Conservation (phyloP, 176 grass and related monocot species). For the Panicum miliaceum region DNA sequence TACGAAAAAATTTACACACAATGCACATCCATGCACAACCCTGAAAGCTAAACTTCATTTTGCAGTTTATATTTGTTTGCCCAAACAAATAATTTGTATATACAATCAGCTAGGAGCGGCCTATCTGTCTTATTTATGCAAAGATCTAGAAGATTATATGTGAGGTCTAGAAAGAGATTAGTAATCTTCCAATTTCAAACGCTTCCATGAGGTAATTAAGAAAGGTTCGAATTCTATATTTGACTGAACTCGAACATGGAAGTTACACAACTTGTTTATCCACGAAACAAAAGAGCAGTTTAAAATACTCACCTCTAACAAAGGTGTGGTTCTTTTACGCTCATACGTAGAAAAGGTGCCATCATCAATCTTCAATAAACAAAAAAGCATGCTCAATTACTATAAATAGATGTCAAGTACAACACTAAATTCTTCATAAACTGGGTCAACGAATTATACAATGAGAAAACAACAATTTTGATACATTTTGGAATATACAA, state of each 20-base stretch:
- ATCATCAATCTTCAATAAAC: slow-evolving; percentile 50
- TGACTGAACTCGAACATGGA: not conserved
- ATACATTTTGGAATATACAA: not conserved
- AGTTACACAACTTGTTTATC: not conserved
- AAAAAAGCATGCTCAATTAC: not conserved
- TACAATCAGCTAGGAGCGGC: not conserved
- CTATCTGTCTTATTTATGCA: not conserved
- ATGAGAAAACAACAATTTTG: not conserved
- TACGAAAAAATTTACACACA: not conserved
- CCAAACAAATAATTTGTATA: not conserved
- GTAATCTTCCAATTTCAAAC: not conserved
- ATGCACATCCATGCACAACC: not conserved
- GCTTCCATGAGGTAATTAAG: not conserved
- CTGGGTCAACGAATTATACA: not conserved
- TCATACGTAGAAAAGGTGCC: slow-evolving; percentile 58
- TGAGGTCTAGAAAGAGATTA: not conserved
- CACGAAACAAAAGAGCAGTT: not conserved
- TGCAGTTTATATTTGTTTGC: not conserved
- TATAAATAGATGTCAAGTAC: not conserved
- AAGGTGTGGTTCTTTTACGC: slow-evolving; percentile 46
- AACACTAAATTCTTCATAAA: not conserved
- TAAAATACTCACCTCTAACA: slow-evolving; percentile 51
- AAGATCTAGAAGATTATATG: not conserved
- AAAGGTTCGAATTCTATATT: not conserved
- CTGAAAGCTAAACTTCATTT: not conserved